Percentiles rank a stretch among this genome's conserved stretches.
These are phyloP conservation scores for Marasmius sp. DNA, from an alignment of 1,284 basidiomycete species.

Conservation along the genomic window DNA sequence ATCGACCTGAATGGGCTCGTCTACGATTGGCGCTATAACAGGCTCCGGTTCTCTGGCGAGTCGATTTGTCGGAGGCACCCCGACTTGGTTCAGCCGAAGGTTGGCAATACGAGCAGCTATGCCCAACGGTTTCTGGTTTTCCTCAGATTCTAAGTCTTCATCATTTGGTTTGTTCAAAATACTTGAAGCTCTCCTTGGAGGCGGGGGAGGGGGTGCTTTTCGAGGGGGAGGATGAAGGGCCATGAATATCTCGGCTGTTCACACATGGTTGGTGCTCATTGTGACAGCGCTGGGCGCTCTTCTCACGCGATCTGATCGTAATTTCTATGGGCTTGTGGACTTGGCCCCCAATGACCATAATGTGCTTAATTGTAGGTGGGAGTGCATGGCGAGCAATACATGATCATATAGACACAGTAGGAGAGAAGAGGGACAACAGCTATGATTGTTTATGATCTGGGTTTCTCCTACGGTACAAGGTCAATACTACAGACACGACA, in stretches of 20 bases:
- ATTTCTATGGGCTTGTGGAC: too few species aligned
- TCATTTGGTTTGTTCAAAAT: not conserved
- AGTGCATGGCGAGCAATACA: slow-evolving; percentile 28
- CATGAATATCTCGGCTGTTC: slow-evolving; percentile 10
- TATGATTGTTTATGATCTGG: slow-evolving; percentile 68
- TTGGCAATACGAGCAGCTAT: slow-evolving; percentile 31
- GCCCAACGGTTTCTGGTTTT: slow-evolving; percentile 15
- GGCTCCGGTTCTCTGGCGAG: slow-evolving; percentile 9
- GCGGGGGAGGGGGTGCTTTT: slow-evolving; percentile 27
- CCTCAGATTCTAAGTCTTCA: slow-evolving; percentile 1
- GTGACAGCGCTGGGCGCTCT: not conserved
- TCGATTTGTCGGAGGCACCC: slow-evolving; percentile 6
- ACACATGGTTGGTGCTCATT: not conserved
- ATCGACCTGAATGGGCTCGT: not conserved
- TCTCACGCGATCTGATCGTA: not conserved
- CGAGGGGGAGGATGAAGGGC: slow-evolving; percentile 23
- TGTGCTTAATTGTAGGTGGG: slow-evolving; percentile 3
- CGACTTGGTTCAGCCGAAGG: slow-evolving; percentile 24
- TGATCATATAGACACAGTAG: slow-evolving; percentile 38
- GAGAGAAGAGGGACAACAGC: slow-evolving; percentile 15
- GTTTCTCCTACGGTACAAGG: slow-evolving; percentile 70
- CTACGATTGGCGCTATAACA: slow-evolving; percentile 12
- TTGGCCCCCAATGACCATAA: not conserved
- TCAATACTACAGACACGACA: slow-evolving; percentile 7
- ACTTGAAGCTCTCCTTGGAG: slow-evolving; percentile 5